These are phyloP conservation scores for Antitrichia curtipendula DNA, from an alignment of 225 moss, liverwort and hornwort species.

Conservation along the genomic window DNA sequence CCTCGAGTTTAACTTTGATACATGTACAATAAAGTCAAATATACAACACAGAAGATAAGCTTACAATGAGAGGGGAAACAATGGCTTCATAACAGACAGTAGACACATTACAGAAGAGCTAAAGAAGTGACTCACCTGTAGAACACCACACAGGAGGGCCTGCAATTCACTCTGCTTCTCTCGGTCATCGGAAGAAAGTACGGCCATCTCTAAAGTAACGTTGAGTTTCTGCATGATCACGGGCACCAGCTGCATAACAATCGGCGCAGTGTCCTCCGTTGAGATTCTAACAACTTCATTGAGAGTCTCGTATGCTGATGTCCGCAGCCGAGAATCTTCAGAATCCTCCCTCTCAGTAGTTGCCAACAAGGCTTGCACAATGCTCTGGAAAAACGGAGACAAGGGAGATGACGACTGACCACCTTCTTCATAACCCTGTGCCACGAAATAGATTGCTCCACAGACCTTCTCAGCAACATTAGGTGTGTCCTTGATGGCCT, in stretches of 20 bases:
- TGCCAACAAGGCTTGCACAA: conserved; percentile 37
- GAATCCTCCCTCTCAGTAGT: conserved; percentile 45
- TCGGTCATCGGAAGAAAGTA: conserved; percentile 45
- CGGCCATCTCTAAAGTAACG: conserved; percentile 44
- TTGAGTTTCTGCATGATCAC: conserved; percentile 44
- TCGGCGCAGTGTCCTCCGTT: conserved; percentile 43
- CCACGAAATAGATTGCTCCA: conserved; percentile 48
- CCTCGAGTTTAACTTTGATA: neutral
- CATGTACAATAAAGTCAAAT: neutral
- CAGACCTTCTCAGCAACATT: conserved; percentile 55
- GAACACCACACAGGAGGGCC: conserved; percentile 43
- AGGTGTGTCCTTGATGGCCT: conserved; percentile 41
- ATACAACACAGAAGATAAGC: neutral
- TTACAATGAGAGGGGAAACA: neutral
- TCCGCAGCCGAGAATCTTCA: conserved; percentile 39
- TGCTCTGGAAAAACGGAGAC: conserved; percentile 47
- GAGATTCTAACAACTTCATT: conserved; percentile 52
- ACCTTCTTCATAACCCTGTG: conserved; percentile 48
- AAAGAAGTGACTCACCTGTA: conserved; percentile 18
- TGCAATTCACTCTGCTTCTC: conserved; percentile 55
- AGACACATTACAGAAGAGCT: neutral
- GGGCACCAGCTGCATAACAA: conserved; percentile 48
- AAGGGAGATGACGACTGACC: conserved; percentile 34
- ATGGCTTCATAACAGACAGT: neutral
- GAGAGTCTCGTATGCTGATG: conserved; percentile 46